Base-by-base conservation (phyloP, 805 yeast genomes). In the Metschnikowia baotianmanensis region DNA sequence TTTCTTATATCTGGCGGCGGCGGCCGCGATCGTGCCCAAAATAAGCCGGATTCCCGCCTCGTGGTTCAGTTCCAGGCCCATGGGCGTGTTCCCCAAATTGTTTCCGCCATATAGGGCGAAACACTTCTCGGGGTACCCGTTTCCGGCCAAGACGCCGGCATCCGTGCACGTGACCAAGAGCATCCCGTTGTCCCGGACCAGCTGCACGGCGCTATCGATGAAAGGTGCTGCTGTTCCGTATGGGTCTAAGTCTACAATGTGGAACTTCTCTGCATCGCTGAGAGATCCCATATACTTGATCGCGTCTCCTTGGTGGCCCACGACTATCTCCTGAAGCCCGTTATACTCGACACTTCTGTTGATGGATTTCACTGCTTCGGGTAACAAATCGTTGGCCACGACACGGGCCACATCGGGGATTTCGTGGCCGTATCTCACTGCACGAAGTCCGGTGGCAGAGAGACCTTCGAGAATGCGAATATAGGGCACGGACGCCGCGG, bases 201-300 rank as follows among this genome's bases (percentile, higher is more conserved):
- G 69, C 55, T 88, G 95, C 23, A 93, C 70, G 0, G 98, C 97
- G 23, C 93, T 80, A 60, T 93, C 99, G 21, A 93, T 73, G 59
- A 93, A 93, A 6, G 99, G 99, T 0, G 96, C 79, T 0, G 96
- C 99, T 0, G 97, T 84, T 22, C 99, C 99, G 58, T 93, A 93
- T 0, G 99, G 99, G 62, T 93, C 99, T 37, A 93, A 72, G 63
- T 93, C 99, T 43, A 93, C 79, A 3, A 87, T 86, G 58, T 93
- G 96, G 64, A 83, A 89, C 38, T 70, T 69, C 19, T 67, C 72
- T 13, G 56, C 63, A 35, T 65, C 58, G 43, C 65, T 56, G 38
- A 82, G 70, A 13, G 59, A 47, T 6, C 60, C 58, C 96, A 93
- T 87, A 56, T 76, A 79, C 29, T 77, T 78, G 50, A 85, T 88